These are phyloP conservation scores for Leccinum truebloodii DNA, from an alignment of 768 basidiomycete species.

Conservation along the genomic window DNA sequence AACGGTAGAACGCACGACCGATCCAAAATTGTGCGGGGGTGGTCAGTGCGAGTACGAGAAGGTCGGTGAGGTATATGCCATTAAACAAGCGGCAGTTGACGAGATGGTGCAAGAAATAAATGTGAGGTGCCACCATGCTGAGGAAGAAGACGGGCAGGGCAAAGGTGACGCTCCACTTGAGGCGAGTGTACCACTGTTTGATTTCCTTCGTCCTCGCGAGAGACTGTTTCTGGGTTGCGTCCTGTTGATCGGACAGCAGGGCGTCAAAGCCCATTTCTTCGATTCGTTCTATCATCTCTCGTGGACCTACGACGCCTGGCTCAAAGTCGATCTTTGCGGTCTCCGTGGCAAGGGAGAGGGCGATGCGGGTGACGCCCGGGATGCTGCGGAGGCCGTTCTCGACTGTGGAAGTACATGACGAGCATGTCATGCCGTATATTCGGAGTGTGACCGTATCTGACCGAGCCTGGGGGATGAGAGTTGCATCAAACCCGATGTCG, in stretches of 20 bases:
- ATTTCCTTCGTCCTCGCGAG: conserved; percentile 90
- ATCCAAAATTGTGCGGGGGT: conserved; percentile 95
- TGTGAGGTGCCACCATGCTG: conserved; percentile 76
- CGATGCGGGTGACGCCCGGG: conserved; percentile 72
- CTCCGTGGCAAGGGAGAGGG: conserved; percentile 76
- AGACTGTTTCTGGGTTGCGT: conserved; percentile 82
- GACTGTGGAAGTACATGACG: conserved; percentile 76
- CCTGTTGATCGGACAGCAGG: conserved; percentile 75
- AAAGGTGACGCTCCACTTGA: conserved; percentile 73
- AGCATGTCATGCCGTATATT: conserved; percentile 91
- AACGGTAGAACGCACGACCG: conserved; percentile 82
- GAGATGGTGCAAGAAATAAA: conserved; percentile 59
- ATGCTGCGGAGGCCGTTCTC: conserved; percentile 66
- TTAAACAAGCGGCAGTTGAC: conserved; percentile 52
- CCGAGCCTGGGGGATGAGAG: conserved; percentile 63
- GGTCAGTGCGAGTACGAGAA: conserved; percentile 73
- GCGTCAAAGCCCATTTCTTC: conserved; percentile 92
- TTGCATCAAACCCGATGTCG: conserved; percentile 91
- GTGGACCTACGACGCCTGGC: conserved; percentile 65
- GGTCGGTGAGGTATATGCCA: conserved; percentile 80
- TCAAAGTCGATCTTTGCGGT: conserved; percentile 78
- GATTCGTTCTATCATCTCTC: conserved; percentile 87
- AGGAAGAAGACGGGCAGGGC: conserved; percentile 95
- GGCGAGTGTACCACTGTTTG: conserved; percentile 81
- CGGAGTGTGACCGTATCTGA: conserved; percentile 72